Percentiles rank a stretch among this genome's conserved stretches.
phyloP scores from a whole-genome alignment of 2,329 filamentous ascomycete genomes.

The Lachnellula subtilissima region DNA sequence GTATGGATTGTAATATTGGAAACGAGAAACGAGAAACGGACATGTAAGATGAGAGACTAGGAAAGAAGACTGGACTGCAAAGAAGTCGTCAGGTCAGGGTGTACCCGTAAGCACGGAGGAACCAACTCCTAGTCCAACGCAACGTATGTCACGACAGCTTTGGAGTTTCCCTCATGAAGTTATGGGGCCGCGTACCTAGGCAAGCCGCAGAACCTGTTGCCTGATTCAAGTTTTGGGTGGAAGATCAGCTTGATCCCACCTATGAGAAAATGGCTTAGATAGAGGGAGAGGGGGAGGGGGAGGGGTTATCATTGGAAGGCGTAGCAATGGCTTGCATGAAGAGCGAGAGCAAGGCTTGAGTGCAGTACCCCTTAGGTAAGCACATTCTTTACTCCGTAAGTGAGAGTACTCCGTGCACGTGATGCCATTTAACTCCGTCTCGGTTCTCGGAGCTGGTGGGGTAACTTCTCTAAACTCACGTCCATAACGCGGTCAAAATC shows the following conservation, averaged over 20 bases:
- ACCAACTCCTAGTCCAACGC: not conserved
- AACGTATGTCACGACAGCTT: not conserved
- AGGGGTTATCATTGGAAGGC: not conserved
- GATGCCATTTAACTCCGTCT: not conserved
- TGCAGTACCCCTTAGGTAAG: not conserved
- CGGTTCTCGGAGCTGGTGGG: not conserved
- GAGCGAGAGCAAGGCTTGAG: not conserved
- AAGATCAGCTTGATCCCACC: not conserved
- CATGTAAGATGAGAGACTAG: not conserved
- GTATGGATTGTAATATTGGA: not conserved
- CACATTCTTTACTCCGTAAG: too few relatives aligned
- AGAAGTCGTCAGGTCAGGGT: not conserved
- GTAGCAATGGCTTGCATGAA: constrained; percentile 3
- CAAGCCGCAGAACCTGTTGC: not conserved
- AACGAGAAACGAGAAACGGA: too few relatives aligned
- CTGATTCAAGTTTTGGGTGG: not conserved
- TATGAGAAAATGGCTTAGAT: not conserved
- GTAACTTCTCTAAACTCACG: not conserved
- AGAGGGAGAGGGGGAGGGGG: not conserved
- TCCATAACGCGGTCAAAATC: not conserved
- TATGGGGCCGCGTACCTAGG: not conserved
- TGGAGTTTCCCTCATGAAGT: not conserved
- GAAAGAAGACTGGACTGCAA: not conserved
- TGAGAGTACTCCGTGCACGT: too few relatives aligned
- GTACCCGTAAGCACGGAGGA: constrained; percentile 16